phyloP scores from a whole-genome alignment of 2,329 filamentous ascomycete species.

The Exophiala sideris region DNA sequence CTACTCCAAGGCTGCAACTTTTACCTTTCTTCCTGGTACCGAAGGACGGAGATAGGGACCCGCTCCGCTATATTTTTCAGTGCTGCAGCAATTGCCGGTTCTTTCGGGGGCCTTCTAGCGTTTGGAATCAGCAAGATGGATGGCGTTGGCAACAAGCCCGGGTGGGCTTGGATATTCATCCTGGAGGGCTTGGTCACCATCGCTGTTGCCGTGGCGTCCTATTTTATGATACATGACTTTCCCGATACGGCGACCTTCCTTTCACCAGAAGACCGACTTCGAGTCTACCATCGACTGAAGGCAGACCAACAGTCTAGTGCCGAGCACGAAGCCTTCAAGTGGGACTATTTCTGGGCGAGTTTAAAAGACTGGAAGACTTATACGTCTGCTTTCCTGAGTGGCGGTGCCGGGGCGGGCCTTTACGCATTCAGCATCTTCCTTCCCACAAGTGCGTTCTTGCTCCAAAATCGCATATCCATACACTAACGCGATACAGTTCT shows the following conservation, averaged over 20 bases:
- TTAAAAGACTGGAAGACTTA: conserved; percentile 51
- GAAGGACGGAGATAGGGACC: conserved; percentile 54
- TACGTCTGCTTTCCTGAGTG: conserved; percentile 44
- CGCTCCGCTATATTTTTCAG: conserved; percentile 55
- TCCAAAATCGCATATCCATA: too few relatives aligned
- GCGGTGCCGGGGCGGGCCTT: conserved; percentile 54
- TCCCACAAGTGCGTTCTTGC: conserved; percentile 36
- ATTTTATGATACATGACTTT: conserved; percentile 49
- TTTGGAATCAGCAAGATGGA: conserved; percentile 48
- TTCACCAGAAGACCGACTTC: conserved; percentile 40
- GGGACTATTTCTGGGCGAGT: conserved; percentile 48
- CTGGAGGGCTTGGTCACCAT: conserved; percentile 42
- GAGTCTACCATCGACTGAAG: conserved; percentile 35
- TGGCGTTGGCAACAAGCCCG: conserved; percentile 35
- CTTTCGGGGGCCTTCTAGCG: conserved; percentile 55
- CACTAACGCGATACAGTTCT: conserved; percentile 51
- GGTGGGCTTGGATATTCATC: conserved; percentile 50
- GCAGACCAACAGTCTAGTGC: conserved; percentile 44
- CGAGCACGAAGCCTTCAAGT: conserved; percentile 39
- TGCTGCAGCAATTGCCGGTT: conserved; percentile 54
- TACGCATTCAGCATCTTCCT: conserved; percentile 59
- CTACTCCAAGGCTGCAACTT: conserved; percentile 26
- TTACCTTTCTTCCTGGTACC: conserved; percentile 55
- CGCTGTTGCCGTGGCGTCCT: conserved; percentile 33
- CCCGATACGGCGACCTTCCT: conserved; percentile 49